Evolutionary conservation across 345 rosid species (phyloP).

Genomic region (Eucalyptus rudis): DNA sequence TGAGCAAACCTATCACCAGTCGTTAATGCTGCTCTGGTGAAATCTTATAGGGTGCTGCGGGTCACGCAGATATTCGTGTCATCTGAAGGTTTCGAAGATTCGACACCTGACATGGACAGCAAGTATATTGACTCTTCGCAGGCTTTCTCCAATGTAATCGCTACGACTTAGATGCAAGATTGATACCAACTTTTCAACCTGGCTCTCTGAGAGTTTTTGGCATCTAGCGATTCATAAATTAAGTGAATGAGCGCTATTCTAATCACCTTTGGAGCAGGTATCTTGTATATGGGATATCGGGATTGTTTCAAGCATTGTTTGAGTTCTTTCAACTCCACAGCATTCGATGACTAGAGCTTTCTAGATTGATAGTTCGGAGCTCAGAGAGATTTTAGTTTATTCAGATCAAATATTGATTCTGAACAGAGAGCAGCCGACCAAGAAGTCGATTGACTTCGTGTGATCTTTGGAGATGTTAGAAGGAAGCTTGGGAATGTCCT

Average conservation of each 20-base stretch:
- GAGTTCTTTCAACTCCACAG: neutral
- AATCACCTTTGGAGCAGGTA: neutral
- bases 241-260: neutral
- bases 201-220: neutral
- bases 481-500: conserved; percentile 5
- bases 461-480: conserved; percentile 2
- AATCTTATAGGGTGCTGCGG: neutral
- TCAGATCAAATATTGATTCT: neutral
- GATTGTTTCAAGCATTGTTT: neutral
- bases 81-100: neutral
- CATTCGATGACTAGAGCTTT: neutral
- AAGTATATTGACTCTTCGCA: neutral
- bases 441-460: neutral
- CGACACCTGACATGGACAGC: neutral
- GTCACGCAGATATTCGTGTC: neutral
- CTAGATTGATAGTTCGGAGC: neutral
- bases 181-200: neutral
- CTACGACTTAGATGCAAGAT: neutral
- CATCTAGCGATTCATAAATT: neutral
- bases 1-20: neutral
- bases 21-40: neutral
- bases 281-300: neutral
- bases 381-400: neutral
- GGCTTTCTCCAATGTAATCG: neutral
- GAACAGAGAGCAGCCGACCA: neutral